phyloP scores from a whole-genome alignment of 2,329 filamentous ascomycete genomes.

The Phoma sp. region DNA sequence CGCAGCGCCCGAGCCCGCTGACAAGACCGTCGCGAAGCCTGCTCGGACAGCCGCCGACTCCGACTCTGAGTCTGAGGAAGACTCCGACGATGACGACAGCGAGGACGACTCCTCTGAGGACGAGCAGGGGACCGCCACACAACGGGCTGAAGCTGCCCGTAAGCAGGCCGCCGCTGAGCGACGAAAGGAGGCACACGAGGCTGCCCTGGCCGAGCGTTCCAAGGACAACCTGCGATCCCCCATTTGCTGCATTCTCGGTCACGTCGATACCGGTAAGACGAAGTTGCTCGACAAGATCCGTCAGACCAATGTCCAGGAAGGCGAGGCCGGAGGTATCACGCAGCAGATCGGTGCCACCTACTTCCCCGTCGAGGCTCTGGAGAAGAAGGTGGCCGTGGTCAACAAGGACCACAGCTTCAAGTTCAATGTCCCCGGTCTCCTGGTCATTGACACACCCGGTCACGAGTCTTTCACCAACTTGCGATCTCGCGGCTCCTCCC shows the following conservation, averaged over 20 bases:
- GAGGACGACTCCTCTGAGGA: constrained; percentile 72
- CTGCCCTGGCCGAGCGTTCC: constrained; percentile 86
- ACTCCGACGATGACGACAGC: constrained; percentile 64
- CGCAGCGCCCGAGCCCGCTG: constrained; percentile 14
- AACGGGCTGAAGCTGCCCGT: constrained; percentile 74
- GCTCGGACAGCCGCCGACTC: constrained; percentile 27
- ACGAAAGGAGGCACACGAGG: constrained; percentile 88
- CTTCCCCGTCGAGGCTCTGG: constrained; percentile 93
- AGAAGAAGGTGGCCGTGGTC: constrained; percentile 90
- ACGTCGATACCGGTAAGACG: constrained; percentile 99
- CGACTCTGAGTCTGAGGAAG: constrained; percentile 49
- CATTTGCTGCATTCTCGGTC: constrained; percentile 99
- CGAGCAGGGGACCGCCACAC: constrained; percentile 75
- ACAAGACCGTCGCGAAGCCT: constrained; percentile 17
- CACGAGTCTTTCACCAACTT: constrained; percentile 99
- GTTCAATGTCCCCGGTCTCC: constrained; percentile 95
- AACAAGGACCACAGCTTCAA: constrained; percentile 90
- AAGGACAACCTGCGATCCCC: constrained; percentile 95
- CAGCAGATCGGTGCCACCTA: constrained; percentile 99
- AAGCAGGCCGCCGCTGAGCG: constrained; percentile 90
- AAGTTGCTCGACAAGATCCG: constrained; percentile 98
- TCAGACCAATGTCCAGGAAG: constrained; percentile 98
- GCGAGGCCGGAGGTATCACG: constrained; percentile 98
- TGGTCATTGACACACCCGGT: constrained; percentile 97
- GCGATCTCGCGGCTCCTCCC: constrained; percentile 92